A percentile compares a stretch with the other conserved stretches of the same genome.
Evolutionary conservation across 75 land plant species (phyloP).

Genomic region (Pseudotsuga menziesii): DNA sequence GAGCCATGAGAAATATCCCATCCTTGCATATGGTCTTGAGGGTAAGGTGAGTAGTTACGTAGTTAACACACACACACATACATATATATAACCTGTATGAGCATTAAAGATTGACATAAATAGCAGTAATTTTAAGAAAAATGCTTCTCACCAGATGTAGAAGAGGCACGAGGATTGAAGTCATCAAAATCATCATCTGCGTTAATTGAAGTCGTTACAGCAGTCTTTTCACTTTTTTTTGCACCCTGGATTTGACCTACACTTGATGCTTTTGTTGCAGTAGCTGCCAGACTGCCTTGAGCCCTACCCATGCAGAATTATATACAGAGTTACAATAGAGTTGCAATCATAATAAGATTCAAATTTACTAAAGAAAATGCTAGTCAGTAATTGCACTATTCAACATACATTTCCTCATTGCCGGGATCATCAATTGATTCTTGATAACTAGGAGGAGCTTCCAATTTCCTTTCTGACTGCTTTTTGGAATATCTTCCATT

Average conservation of each 20-base stretch:
- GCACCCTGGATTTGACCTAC: neutral
- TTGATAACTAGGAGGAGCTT: neutral
- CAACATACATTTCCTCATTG: neutral
- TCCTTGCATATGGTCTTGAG: no score
- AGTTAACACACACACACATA: no score
- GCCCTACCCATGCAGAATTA: conserved; percentile 20
- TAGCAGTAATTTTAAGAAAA: neutral
- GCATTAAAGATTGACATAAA: neutral
- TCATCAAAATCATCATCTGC: conserved; percentile 59
- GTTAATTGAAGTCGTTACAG: conserved; percentile 9
- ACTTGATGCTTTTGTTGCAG: conserved; percentile 15
- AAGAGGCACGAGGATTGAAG: conserved; percentile 69
- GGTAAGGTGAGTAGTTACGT: no score
- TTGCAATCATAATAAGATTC: neutral
- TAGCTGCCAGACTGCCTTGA: conserved; percentile 13
- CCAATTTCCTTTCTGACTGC: neutral
- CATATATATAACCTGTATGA: no score
- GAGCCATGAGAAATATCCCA: no score
- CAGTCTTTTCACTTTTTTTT: neutral
- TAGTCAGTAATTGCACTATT: neutral
- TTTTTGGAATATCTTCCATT: neutral
- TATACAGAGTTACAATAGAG: neutral
- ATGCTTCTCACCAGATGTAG: conserved; percentile 38
- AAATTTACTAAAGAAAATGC: neutral
- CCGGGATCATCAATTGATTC: neutral